A percentile compares a stretch with the other conserved stretches of the same genome.
phyloP scores from a whole-genome alignment of 2,329 filamentous ascomycete genomes.

The Talaromyces sp. region DNA sequence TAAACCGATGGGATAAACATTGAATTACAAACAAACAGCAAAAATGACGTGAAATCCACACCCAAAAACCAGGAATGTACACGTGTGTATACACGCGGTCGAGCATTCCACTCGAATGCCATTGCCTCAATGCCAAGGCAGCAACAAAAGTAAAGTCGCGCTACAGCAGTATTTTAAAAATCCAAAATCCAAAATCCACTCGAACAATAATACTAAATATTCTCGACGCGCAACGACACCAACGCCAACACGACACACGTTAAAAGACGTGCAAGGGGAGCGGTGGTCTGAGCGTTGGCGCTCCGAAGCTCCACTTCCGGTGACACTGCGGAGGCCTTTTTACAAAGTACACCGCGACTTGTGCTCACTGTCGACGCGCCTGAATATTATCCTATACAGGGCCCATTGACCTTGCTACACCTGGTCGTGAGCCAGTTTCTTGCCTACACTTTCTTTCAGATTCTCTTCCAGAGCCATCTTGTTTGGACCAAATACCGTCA shows the following conservation, averaged over 20 bases:
- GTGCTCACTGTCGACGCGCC: conserved; percentile 7
- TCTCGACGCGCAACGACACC: conserved; percentile 5
- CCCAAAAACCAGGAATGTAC: neutral
- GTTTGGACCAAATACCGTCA: neutral
- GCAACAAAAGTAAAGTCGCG: neutral
- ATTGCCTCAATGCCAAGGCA: neutral
- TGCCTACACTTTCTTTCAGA: neutral
- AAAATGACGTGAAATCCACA: neutral
- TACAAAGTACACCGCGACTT: conserved; percentile 13
- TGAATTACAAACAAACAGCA: neutral
- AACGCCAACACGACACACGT: conserved; percentile 13
- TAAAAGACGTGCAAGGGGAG: conserved; percentile 11
- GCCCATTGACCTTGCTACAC: neutral
- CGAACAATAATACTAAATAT: neutral
- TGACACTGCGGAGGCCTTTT: conserved; percentile 13
- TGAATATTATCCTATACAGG: neutral
- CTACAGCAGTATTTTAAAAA: neutral
- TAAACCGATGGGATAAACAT: neutral
- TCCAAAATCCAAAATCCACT: neutral
- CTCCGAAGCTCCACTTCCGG: conserved; percentile 11
- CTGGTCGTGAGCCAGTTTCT: neutral
- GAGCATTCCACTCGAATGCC: neutral
- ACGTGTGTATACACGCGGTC: neutral
- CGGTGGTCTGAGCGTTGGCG: conserved; percentile 10
- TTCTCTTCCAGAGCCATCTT: neutral